Conservation (phyloP, 352 stramenopile species). For the Phytophthora pinifolia region DNA sequence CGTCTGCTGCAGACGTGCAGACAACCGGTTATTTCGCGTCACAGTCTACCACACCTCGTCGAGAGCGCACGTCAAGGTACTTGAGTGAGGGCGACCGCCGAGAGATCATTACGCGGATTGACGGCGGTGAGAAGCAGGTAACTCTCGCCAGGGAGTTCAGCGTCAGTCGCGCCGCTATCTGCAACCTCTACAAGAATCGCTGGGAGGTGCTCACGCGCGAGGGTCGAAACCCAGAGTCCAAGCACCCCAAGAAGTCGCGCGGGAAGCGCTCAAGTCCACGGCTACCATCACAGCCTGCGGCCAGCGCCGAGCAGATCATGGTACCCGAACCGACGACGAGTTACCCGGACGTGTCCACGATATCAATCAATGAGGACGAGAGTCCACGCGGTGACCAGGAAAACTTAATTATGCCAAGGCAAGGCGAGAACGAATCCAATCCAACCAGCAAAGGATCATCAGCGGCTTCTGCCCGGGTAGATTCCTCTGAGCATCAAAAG, state of each 20-base stretch:
- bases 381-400: conserved; percentile 3
- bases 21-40: conserved; percentile 29
- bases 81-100: conserved; percentile 23
- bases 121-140: conserved; percentile 50
- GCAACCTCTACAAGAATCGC: conserved; percentile 61
- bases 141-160: conserved; percentile 46
- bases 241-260: conserved; percentile 17
- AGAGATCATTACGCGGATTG: conserved; percentile 51
- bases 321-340: conserved; percentile 8
- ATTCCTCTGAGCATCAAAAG: background rate
- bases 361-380: conserved; percentile 20
- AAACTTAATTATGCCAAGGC: background rate
- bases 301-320: background rate
- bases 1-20: background rate
- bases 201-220: conserved; percentile 44
- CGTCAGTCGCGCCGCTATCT: conserved; percentile 52
- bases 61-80: conserved; percentile 31
- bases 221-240: conserved; percentile 25
- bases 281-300: background rate
- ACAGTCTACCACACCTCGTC: conserved; percentile 15
- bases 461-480: background rate
- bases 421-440: background rate
- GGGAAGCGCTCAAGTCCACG: conserved; percentile 13
- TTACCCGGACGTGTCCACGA: conserved; percentile 27
- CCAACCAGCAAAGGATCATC: background rate